Evolutionary conservation across 140 eudicot genomes (phyloP).

Genomic region (Cichorium intybus): DNA sequence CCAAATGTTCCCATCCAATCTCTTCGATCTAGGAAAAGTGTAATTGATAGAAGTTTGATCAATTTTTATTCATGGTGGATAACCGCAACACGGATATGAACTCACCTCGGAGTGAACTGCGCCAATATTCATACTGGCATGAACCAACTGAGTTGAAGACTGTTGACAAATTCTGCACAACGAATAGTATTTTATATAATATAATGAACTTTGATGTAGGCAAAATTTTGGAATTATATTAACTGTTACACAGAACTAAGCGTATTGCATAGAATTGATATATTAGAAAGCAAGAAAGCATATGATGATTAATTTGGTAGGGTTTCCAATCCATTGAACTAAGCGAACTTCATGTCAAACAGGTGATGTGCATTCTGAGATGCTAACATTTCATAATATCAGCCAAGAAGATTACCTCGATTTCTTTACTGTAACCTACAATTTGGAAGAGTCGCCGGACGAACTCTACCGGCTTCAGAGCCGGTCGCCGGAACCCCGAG

Average conservation of each 20-base stretch:
- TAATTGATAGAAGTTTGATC: constrained; percentile 5
- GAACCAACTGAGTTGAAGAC: constrained; percentile 6
- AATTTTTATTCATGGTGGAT: neutral
- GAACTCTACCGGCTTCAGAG: neutral
- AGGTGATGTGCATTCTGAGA: constrained; percentile 24
- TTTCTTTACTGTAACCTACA: neutral
- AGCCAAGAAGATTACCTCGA: constrained; percentile 1
- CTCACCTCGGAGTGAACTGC: constrained; percentile 59
- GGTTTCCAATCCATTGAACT: neutral
- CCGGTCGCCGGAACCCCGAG: constrained; percentile 11
- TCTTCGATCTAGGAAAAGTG: constrained; percentile 67
- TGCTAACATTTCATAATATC: neutral
- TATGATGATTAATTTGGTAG: neutral
- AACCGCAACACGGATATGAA: neutral
- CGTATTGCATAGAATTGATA: neutral
- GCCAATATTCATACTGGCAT: constrained; percentile 25
- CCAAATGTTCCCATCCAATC: constrained; percentile 86
- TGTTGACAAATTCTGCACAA: constrained; percentile 22
- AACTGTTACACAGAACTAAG: constrained; percentile 1
- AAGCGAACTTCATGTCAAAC: constrained; percentile 25
- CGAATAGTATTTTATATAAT: neutral
- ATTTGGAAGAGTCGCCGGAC: constrained; percentile 13
- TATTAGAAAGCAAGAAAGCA: neutral
- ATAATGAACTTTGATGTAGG: neutral
- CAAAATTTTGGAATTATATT: neutral